Conservation (phyloP, 176 grass and related monocot species). For the Poa pratensis region DNA sequence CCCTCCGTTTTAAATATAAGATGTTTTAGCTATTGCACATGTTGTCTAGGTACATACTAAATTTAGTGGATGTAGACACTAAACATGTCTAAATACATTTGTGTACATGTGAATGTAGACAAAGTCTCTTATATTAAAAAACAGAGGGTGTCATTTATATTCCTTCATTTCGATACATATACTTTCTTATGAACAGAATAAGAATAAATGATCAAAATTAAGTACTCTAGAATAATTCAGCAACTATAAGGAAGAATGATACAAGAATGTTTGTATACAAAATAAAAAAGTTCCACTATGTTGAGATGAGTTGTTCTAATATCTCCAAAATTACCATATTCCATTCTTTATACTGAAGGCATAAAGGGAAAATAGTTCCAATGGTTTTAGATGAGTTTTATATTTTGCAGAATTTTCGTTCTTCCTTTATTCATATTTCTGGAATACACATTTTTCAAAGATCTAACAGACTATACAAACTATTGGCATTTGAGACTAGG, state of each 20-base stretch:
- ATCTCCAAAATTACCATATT: neutral
- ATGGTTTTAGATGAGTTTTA: neutral
- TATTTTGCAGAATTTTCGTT: neutral
- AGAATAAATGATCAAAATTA: neutral
- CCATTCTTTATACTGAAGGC: neutral
- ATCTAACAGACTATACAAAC: neutral
- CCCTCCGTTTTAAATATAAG: no score
- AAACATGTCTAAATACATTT: no score
- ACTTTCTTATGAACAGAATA: constrained; percentile 1
- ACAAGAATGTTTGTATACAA: constrained; percentile 4
- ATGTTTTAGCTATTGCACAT: no score
- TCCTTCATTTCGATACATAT: neutral
- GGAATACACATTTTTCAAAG: neutral
- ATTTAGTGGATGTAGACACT: no score
- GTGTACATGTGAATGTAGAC: no score
- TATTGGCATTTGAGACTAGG: neutral
- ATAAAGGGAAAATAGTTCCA: neutral
- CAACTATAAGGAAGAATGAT: neutral
- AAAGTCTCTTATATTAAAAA: no score
- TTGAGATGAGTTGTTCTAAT: neutral
- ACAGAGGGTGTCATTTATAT: neutral
- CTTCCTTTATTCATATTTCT: neutral
- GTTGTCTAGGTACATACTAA: no score
- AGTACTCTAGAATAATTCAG: neutral
- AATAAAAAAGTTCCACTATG: neutral